Evolutionary conservation across 345 rosid genomes (phyloP).

Genomic region (Camelina hispida): DNA sequence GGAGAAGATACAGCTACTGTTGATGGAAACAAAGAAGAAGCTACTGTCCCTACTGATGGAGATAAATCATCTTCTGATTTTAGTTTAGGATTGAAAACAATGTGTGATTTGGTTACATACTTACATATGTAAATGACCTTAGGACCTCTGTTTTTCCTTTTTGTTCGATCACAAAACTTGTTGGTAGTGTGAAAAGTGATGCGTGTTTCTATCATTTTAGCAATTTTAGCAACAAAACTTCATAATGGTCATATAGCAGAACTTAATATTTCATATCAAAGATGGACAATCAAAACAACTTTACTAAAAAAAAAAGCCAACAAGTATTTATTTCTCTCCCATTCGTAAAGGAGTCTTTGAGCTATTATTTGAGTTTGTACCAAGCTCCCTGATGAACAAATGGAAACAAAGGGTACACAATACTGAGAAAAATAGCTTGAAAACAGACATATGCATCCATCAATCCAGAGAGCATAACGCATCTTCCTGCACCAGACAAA

Average conservation of each 20-base stretch:
- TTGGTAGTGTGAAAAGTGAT: neutral
- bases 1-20: neutral
- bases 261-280: neutral
- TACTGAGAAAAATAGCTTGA: neutral
- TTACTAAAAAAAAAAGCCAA: conserved; percentile 25
- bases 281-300: conserved; percentile 19
- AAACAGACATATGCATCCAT: conserved; percentile 8
- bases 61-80: conserved; percentile 48
- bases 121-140: conserved; percentile 32
- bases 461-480: conserved; percentile 10
- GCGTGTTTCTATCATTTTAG: neutral
- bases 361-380: conserved; percentile 32
- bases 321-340: conserved; percentile 11
- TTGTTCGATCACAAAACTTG: neutral
- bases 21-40: too few species aligned
- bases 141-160: neutral
- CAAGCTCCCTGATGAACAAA: conserved; percentile 16
- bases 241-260: neutral
- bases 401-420: neutral
- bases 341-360: conserved; percentile 3
- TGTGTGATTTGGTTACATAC: neutral
- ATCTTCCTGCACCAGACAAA: conserved; percentile 32
- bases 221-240: neutral
- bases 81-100: conserved; percentile 51
- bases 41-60: neutral